These are phyloP conservation scores for Tulasnella sp. DNA, from an alignment of 768 basidiomycete species.

Conservation along the genomic window DNA sequence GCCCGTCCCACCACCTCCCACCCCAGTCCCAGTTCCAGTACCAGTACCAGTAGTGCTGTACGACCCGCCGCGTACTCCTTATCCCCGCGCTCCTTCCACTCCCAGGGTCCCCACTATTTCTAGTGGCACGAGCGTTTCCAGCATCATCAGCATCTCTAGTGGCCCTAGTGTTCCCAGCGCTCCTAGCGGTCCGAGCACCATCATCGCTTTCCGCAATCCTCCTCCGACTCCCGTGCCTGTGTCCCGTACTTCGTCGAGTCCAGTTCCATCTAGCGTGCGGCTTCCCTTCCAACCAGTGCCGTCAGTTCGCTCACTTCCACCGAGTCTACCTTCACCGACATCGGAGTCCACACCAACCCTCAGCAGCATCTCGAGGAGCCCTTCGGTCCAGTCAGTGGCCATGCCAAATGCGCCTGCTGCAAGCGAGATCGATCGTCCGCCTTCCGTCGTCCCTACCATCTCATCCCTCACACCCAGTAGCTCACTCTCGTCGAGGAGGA, in stretches of 20 bases:
- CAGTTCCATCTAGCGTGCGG: neutral
- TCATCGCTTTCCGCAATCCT: neutral
- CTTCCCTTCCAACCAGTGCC: neutral
- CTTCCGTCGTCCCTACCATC: constrained; percentile 38
- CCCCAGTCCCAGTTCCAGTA: neutral
- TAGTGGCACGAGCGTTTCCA: neutral
- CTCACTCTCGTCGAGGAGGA: constrained; percentile 32
- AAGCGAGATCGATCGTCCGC: constrained; percentile 25
- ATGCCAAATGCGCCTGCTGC: constrained; percentile 17
- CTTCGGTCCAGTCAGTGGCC: neutral
- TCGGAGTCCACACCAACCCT: neutral
- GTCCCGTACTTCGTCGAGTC: neutral
- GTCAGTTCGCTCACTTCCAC: neutral
- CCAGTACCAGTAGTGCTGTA: neutral
- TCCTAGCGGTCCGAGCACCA: neutral
- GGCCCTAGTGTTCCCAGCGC: neutral
- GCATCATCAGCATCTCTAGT: neutral
- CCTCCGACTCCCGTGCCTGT: neutral
- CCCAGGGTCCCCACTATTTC: neutral
- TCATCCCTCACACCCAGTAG: constrained; percentile 45
- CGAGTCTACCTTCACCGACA: neutral
- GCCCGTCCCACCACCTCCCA: neutral
- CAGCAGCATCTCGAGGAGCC: neutral
- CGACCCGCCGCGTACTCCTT: neutral
- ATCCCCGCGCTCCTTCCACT: no score